phyloP scores from a whole-genome alignment of 225 moss, liverwort and hornwort species.

The Pleurozium schreberi region DNA sequence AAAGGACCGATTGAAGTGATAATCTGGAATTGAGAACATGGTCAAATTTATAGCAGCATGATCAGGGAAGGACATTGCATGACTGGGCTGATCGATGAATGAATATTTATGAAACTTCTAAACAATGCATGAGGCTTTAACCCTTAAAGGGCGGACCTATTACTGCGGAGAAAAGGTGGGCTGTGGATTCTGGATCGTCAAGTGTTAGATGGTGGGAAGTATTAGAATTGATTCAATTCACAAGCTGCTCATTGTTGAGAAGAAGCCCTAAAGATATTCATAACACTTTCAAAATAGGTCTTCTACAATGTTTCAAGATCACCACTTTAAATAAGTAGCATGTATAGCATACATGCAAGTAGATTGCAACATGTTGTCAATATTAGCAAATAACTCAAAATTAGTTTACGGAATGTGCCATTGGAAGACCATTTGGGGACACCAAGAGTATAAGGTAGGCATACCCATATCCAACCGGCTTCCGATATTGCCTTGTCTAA shows the following conservation, averaged over 20 bases:
- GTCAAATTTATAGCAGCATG: background rate
- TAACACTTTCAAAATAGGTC: background rate
- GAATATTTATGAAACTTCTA: background rate
- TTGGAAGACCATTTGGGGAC: fast-evolving
- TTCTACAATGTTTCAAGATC: background rate
- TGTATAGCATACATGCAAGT: background rate
- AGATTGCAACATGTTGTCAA: background rate
- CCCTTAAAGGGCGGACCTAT: too few relatives aligned
- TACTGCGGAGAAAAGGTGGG: too few relatives aligned
- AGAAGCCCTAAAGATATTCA: background rate
- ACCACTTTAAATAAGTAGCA: background rate
- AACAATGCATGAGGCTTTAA: background rate
- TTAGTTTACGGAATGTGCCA: background rate
- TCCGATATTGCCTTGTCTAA: too few relatives aligned
- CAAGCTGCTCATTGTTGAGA: background rate
- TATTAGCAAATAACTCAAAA: background rate
- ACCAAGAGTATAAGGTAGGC: too few relatives aligned
- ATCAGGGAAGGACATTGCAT: background rate
- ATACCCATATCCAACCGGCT: too few relatives aligned
- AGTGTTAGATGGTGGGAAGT: background rate
- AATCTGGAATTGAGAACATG: background rate
- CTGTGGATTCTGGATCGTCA: too few relatives aligned
- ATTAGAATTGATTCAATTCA: background rate
- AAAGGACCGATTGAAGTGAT: too few relatives aligned
- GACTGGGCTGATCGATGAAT: background rate